Percentiles rank a stretch among this genome's conserved stretches.
These are phyloP conservation scores for Cudoniella acicularis DNA, from an alignment of 495 filamentous ascomycete genomes.

Conservation along the genomic window DNA sequence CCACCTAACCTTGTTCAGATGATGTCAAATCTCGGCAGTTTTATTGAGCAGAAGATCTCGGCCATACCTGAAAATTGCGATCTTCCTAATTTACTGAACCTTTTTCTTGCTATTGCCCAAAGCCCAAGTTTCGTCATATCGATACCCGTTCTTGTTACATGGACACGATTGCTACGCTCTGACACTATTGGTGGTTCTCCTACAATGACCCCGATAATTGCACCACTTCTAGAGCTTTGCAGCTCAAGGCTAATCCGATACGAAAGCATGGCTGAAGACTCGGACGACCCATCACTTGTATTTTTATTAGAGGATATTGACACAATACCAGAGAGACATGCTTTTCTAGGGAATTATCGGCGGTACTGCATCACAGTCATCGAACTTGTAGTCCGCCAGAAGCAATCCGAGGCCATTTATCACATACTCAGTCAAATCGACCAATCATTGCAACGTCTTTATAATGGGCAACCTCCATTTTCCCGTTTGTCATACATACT, in stretches of 20 bases:
- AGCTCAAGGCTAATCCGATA: slow-evolving; percentile 76
- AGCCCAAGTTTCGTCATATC: slow-evolving; percentile 88
- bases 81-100: slow-evolving; percentile 70
- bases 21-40: slow-evolving; percentile 78
- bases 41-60: slow-evolving; percentile 71
- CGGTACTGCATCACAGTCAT: slow-evolving; percentile 84
- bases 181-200: slow-evolving; percentile 60
- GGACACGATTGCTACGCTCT: slow-evolving; percentile 74
- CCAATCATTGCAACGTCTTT: slow-evolving; percentile 67
- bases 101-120: slow-evolving; percentile 74
- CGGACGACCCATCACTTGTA: slow-evolving; percentile 70
- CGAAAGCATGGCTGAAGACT: slow-evolving; percentile 77
- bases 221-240: slow-evolving; percentile 73
- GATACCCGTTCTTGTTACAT: slow-evolving; percentile 86
- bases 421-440: slow-evolving; percentile 80
- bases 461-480: slow-evolving; percentile 66
- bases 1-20: slow-evolving; percentile 49
- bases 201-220: slow-evolving; percentile 65
- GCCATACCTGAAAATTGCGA: slow-evolving; percentile 58
- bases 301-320: slow-evolving; percentile 92
- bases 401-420: slow-evolving; percentile 77
- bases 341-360: slow-evolving; percentile 95
- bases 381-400: slow-evolving; percentile 73
- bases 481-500: slow-evolving; percentile 46
- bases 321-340: slow-evolving; percentile 88